Percentiles rank a stretch among this genome's conserved stretches.
Evolutionary conservation across 2,329 filamentous ascomycete genomes (phyloP).

Genomic region (Microsporum ferrugineum): DNA sequence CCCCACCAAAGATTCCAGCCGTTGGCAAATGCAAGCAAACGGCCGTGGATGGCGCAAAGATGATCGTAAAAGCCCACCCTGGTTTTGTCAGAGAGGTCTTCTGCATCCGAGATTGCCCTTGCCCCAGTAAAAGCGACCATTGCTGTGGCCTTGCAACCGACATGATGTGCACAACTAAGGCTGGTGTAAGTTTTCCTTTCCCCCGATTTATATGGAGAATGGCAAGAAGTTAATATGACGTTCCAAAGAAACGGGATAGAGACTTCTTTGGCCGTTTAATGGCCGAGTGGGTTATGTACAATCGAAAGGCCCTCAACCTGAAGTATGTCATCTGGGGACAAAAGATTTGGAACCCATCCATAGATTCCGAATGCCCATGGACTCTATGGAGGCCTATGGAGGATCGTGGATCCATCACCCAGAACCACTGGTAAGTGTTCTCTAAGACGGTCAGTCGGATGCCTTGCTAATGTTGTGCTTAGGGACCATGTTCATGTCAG

Average conservation of each 20-base stretch:
- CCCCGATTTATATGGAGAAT: conserved; percentile 17
- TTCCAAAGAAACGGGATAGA: conserved; percentile 16
- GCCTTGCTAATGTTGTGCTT: conserved; percentile 4
- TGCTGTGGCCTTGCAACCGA: conserved; percentile 7
- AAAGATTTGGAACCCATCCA: conserved; percentile 36
- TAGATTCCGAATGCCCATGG: conserved; percentile 31
- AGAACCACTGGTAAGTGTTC: conserved; percentile 34
- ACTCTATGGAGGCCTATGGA: conserved; percentile 35
- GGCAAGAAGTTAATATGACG: conserved; percentile 17
- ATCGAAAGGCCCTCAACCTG: conserved; percentile 31
- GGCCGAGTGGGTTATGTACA: conserved; percentile 41
- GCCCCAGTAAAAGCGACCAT: conserved; percentile 4
- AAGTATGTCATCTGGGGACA: conserved; percentile 44
- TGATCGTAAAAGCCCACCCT: background rate
- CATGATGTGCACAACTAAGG: conserved; percentile 6
- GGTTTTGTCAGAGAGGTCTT: conserved; percentile 4
- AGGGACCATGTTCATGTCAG: conserved; percentile 16
- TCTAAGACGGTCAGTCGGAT: background rate
- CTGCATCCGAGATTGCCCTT: conserved; percentile 6
- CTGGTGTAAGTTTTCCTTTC: conserved; percentile 16
- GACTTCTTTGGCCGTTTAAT: conserved; percentile 34
- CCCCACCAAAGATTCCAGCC: conserved; percentile 1
- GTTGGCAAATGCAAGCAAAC: conserved; percentile 6
- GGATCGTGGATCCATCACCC: conserved; percentile 31
- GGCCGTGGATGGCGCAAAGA: conserved; percentile 4